Evolutionary conservation across 768 basidiomycete genomes (phyloP).

Genomic region (Psilocybe azurescens): DNA sequence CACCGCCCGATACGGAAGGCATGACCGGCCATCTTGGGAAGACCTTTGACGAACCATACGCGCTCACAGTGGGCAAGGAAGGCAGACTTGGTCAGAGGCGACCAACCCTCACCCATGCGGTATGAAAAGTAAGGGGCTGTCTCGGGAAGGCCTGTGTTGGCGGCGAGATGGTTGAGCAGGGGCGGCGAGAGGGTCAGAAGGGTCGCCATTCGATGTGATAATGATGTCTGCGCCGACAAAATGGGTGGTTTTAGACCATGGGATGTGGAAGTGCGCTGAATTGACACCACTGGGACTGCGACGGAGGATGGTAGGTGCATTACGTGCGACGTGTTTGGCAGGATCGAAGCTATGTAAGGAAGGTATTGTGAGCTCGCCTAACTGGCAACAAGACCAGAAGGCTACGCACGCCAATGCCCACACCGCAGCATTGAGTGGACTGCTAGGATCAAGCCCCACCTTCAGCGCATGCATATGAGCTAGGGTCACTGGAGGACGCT

Average conservation of each 20-base stretch:
- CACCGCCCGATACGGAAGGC: slow-evolving; percentile 31
- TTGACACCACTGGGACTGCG: background rate
- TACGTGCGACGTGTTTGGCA: slow-evolving; percentile 17
- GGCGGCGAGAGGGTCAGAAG: slow-evolving; percentile 1
- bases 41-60: background rate
- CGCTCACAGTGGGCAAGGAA: background rate
- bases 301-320: background rate
- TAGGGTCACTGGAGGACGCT: slow-evolving; percentile 19
- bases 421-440: slow-evolving; percentile 32
- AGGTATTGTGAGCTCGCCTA: slow-evolving; percentile 32
- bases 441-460: slow-evolving; percentile 7
- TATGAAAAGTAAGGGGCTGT: background rate
- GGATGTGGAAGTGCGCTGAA: slow-evolving; percentile 33
- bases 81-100: background rate
- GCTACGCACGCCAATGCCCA: slow-evolving; percentile 35
- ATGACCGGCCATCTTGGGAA: slow-evolving; percentile 19
- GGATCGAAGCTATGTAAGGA: slow-evolving; percentile 17
- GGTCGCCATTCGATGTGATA: slow-evolving; percentile 18
- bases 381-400: slow-evolving; percentile 39
- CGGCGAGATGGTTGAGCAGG: background rate
- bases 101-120: background rate
- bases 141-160: background rate
- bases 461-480: slow-evolving; percentile 16
- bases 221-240: slow-evolving; percentile 30
- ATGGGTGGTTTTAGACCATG: slow-evolving; percentile 40